Evolutionary conservation across 805 yeast genomes (phyloP).

Genomic region (Starmera caribaea): DNA sequence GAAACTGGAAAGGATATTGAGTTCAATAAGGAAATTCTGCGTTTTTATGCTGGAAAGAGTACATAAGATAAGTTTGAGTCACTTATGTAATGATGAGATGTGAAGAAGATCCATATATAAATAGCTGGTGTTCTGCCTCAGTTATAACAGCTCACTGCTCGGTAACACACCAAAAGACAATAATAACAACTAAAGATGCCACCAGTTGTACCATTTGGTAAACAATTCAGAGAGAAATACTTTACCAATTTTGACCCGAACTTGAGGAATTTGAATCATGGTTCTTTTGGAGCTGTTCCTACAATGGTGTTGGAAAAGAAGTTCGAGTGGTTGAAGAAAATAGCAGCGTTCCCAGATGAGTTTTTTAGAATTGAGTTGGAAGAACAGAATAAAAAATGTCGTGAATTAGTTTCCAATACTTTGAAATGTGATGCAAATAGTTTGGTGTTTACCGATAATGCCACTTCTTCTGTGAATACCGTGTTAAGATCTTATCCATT

Average conservation of each 20-base stretch:
- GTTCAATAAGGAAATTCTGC: too few relatives aligned
- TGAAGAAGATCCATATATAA: too few relatives aligned
- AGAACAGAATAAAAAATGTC: constrained; percentile 20
- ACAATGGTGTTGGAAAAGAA: constrained; percentile 32
- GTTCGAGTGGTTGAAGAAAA: constrained; percentile 18
- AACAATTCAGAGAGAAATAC: constrained; percentile 34
- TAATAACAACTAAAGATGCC: too few relatives aligned
- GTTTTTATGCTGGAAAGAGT: too few relatives aligned
- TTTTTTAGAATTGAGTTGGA: constrained; percentile 19
- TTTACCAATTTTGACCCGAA: constrained; percentile 32
- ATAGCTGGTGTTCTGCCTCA: too few relatives aligned
- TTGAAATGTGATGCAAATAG: constrained; percentile 36
- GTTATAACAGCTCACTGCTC: too few relatives aligned
- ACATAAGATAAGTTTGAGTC: too few relatives aligned
- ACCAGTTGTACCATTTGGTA: constrained; percentile 35
- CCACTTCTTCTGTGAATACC: constrained; percentile 51
- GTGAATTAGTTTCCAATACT: constrained; percentile 31
- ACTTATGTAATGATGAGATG: too few relatives aligned
- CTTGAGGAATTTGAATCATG: constrained; percentile 47
- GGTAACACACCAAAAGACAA: too few relatives aligned
- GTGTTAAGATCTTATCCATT: constrained; percentile 47
- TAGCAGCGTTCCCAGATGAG: constrained; percentile 36
- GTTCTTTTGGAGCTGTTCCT: constrained; percentile 54
- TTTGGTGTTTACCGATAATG: constrained; percentile 47
- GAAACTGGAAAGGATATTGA: too few relatives aligned